Evolutionary conservation across 148 eudicot species (phyloP).

Genomic region (Pouteria glomerata): DNA sequence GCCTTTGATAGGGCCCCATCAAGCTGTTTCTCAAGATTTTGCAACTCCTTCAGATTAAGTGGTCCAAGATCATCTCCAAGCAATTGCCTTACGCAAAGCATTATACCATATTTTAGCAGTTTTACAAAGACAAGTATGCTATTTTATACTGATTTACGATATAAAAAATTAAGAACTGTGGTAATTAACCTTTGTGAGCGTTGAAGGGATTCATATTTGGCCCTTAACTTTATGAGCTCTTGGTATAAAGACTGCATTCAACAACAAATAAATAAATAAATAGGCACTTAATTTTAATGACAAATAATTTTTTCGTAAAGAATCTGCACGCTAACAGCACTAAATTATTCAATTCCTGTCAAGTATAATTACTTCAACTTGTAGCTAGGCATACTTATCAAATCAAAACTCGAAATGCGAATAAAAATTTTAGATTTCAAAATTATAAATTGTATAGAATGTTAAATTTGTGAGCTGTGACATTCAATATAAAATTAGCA

Average conservation of each 20-base stretch:
- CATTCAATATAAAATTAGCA: too few relatives aligned
- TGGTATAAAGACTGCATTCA: not conserved
- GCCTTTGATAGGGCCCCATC: not conserved
- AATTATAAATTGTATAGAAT: too few relatives aligned
- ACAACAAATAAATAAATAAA: not conserved
- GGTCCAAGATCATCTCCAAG: slow-evolving; percentile 1
- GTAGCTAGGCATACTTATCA: too few relatives aligned
- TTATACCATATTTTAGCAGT: not conserved
- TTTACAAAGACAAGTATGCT: too few relatives aligned
- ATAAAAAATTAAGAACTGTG: not conserved
- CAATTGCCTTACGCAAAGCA: not conserved
- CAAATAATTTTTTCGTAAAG: not conserved
- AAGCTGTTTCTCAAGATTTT: slow-evolving; percentile 1
- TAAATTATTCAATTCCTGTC: too few relatives aligned
- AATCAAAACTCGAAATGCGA: too few relatives aligned
- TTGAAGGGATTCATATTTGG: not conserved
- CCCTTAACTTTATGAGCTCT: not conserved
- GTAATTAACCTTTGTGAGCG: not conserved
- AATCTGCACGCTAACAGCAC: not conserved
- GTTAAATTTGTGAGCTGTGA: too few relatives aligned
- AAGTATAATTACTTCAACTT: too few relatives aligned
- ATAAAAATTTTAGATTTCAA: too few relatives aligned
- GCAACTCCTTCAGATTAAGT: not conserved
- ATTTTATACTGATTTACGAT: not conserved
- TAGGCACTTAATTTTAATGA: not conserved